A percentile compares a stretch with the other conserved stretches of the same genome.
phyloP scores from a whole-genome alignment of 192 early-diverging fungal species.

The Backusella morwellensis region DNA sequence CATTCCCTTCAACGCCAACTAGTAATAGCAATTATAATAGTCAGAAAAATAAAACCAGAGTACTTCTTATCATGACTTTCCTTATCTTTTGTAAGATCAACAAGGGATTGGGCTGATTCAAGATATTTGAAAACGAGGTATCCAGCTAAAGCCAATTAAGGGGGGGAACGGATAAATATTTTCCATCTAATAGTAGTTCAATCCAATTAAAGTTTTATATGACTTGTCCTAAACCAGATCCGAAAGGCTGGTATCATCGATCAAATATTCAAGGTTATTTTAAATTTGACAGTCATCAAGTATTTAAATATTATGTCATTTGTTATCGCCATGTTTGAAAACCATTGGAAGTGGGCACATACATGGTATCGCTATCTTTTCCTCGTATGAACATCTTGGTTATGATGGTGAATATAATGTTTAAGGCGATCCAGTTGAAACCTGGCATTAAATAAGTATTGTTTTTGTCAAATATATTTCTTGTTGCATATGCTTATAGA shows the following conservation, averaged over 20 bases:
- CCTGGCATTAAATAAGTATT: background rate
- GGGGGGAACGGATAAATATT: background rate
- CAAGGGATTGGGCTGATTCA: no score
- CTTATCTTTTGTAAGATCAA: no score
- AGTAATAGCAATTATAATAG: no score
- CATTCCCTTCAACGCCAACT: no score
- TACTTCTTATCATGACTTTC: no score
- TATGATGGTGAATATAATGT: background rate
- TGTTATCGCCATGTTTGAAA: background rate
- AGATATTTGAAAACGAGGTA: no score
- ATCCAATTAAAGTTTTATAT: background rate
- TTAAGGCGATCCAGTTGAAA: background rate
- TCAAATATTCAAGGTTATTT: background rate
- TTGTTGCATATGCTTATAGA: background rate
- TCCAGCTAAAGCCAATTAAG: background rate
- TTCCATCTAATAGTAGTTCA: background rate
- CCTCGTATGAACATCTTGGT: background rate
- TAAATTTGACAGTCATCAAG: background rate
- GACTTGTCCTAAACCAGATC: background rate
- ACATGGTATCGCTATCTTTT: background rate
- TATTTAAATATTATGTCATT: background rate
- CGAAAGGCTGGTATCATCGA: background rate
- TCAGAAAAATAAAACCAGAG: no score
- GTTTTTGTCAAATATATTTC: background rate
- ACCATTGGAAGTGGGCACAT: background rate